Conservation (phyloP, 1,284 basidiomycete species). For the Leccinum solheimii region DNA sequence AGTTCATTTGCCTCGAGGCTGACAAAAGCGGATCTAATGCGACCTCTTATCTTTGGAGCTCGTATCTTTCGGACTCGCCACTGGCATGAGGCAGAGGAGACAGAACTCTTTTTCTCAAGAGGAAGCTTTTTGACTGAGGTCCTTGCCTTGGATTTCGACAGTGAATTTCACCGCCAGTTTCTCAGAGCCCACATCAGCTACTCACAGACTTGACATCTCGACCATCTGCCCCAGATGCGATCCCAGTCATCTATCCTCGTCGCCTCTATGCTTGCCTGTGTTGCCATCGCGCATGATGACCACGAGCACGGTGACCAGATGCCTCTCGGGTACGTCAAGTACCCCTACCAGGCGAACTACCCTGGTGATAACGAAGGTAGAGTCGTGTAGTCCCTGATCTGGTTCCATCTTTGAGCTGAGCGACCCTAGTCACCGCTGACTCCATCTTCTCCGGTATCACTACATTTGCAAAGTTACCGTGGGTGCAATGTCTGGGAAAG, state of each 20-base stretch:
- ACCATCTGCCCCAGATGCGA: conserved; percentile 32
- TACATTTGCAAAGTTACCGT: conserved; percentile 74
- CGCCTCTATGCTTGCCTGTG: conserved; percentile 19
- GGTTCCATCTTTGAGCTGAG: background rate
- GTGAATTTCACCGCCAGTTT: background rate
- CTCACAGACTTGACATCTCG: background rate
- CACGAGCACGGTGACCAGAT: conserved; percentile 53
- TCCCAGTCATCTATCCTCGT: conserved; percentile 18
- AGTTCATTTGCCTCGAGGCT: conserved; percentile 28
- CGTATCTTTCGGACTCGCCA: conserved; percentile 11
- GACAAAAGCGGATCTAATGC: conserved; percentile 13
- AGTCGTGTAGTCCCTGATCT: background rate
- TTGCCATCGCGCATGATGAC: conserved; percentile 38
- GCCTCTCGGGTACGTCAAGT: conserved; percentile 64
- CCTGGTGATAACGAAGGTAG: conserved; percentile 55
- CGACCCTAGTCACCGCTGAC: conserved; percentile 57
- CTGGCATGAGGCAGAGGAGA: conserved; percentile 16
- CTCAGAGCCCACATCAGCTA: background rate
- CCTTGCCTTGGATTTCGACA: conserved; percentile 1
- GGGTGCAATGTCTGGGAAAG: conserved; percentile 68
- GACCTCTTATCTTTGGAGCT: conserved; percentile 19
- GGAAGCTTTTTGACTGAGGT: conserved; percentile 23
- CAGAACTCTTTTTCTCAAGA: conserved; percentile 24
- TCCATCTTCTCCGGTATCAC: conserved; percentile 73
- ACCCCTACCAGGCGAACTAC: conserved; percentile 56